Evolutionary conservation across 2,329 filamentous ascomycete genomes (phyloP).

Genomic region (Paracorniculantispora psalliotae): DNA sequence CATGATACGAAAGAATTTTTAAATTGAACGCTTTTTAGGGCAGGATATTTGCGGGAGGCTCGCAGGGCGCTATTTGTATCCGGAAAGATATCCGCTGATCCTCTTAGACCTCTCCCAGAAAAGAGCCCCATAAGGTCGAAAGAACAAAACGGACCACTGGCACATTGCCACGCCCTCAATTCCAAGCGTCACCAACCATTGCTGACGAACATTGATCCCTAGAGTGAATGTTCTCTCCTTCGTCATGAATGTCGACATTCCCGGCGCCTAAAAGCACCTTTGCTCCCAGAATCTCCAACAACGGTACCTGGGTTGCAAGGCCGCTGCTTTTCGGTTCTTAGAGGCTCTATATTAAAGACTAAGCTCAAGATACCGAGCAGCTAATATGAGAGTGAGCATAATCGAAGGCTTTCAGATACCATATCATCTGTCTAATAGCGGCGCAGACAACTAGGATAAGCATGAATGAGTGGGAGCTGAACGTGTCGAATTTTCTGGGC

Average conservation of each 20-base stretch:
- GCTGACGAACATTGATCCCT: background rate
- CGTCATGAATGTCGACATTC: background rate
- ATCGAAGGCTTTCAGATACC: conserved; percentile 11
- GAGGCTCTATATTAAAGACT: background rate
- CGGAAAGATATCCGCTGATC: too few relatives aligned
- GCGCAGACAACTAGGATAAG: conserved; percentile 9
- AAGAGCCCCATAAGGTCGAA: too few relatives aligned
- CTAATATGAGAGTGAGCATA: conserved; percentile 2
- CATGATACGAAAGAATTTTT: too few relatives aligned
- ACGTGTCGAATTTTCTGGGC: conserved; percentile 12
- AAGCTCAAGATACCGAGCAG: conserved; percentile 3
- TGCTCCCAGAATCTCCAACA: background rate
- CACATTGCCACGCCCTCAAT: too few relatives aligned
- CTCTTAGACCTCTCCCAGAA: too few relatives aligned
- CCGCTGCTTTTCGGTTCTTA: background rate
- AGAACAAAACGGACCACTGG: too few relatives aligned
- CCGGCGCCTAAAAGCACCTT: background rate
- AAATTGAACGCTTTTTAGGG: too few relatives aligned
- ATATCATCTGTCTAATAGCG: conserved; percentile 9
- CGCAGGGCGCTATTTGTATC: too few relatives aligned
- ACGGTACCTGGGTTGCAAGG: background rate
- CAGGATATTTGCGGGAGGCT: too few relatives aligned
- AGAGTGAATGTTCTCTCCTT: background rate
- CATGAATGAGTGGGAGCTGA: conserved; percentile 8
- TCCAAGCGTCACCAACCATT: background rate